Base-by-base conservation (phyloP, 2,329 filamentous ascomycete genomes). In the Sclerotiophoma versabilis region DNA sequence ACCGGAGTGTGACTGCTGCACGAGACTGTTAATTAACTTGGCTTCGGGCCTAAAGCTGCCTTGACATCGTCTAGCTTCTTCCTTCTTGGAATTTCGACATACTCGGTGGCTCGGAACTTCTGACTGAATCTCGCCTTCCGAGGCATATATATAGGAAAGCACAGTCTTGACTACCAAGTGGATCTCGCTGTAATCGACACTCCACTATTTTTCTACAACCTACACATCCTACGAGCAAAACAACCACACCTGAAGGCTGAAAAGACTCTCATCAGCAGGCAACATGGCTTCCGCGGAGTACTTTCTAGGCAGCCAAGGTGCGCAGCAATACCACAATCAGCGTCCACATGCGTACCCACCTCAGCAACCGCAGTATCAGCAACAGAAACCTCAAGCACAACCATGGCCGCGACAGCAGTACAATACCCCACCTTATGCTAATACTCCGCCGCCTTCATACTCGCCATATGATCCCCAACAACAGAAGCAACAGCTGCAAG, bases 241-340 rank as follows among this genome's bases (percentile, higher is more conserved):
- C 26, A 10, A 22, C 6, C 19, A 29, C 17, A n/a, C 15, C 14
- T 17, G 30, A 4, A 44, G 9, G 34, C 4, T 1, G 33, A 50
- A 12, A 22, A 38, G 50, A 20, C 19, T n/a, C 20, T 22, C 11
- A 5, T 14, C 14, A 42, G n/a, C n/a, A 39, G 29, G 8, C 9
- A 34, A 34, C 3, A 75, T 74, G 71, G 68, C 72, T 59, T 66
- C 72, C 34, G 58, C 65, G 44, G 72, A 73, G 50, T 74, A 75
- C 58, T 75, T 69, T 51, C 43, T 62, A 12, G 68, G 67, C 51
- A 66, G 64, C 20, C 54, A 58, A 27, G 62, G 46, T 34, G 60
- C 62, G 9, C 60, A 68, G 26, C 55, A 64, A 49, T 55, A 66
- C 44, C 59, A 64, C 22, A 54, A 52, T 34, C 55, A 66, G n/a